Evolutionary conservation across 2,329 filamentous ascomycete genomes (phyloP), one percentile per base, ranked within the genome.

Genomic region (Diaporthe eres): DNA sequence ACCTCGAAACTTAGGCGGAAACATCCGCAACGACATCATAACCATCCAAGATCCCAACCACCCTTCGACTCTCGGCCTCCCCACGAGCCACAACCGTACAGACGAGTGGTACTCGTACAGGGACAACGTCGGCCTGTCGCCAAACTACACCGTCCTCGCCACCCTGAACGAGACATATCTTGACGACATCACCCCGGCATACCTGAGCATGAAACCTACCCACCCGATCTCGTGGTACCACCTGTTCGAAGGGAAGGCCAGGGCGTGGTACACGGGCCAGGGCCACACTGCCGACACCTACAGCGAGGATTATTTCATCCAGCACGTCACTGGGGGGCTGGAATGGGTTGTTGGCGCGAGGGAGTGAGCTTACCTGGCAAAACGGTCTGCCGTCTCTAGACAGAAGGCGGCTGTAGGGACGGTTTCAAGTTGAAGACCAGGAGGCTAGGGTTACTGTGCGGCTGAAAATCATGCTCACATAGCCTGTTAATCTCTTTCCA

Each of bases 71-170:
- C 5, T 4, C 12, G 63, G 44, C 31, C 63, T 68, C 8, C 63
- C 63, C 22, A 51, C 44, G n/a, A n/a, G 28, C 34, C 63, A 68
- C 31, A 68, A 39, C 31, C 63, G 63, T 0, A 53, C 47, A 22
- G 63, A 68, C 63, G 63, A 68, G 47, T 68, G 63, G 63, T 68
- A 68, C 31, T 68, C 63, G 31, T 68, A 53, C 31, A 51, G 63
- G 47, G 44, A 51, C 44, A 68, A 68, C 47, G 44, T 49, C 7
- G 44, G 47, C 7, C 47, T 37, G 19, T 51, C 63, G 5, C 3
- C 63, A 7, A 37, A 68, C 22, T 68, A 53, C 47, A 68, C 63
- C 28, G 63, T 68, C 31, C 63, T 68, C 31, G 63, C 47, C 8
- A 68, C 63, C 7, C 47, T 68, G 22, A 53, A 49, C 31, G 63